Percentiles rank a stretch among this genome's conserved stretches.
These are phyloP conservation scores for Melastoma malabathricum DNA, from an alignment of 345 rosid species.

Conservation along the genomic window DNA sequence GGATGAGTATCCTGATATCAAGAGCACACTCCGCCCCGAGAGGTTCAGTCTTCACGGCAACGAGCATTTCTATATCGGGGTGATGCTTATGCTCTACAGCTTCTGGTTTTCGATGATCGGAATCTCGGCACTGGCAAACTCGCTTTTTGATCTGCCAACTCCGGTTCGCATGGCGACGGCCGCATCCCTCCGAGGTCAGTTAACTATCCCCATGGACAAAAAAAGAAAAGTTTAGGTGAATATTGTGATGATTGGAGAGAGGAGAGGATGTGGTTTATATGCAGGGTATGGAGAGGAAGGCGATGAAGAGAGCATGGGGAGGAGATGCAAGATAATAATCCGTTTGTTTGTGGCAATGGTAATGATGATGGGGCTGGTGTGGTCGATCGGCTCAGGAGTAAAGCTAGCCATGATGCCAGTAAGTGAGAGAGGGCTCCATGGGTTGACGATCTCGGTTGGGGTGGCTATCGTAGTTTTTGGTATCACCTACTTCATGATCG, in stretches of 20 bases:
- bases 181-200: constrained; percentile 10
- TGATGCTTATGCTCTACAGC: constrained; percentile 14
- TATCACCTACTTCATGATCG: not conserved
- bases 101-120: constrained; percentile 15
- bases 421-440: not conserved
- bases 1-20: no score
- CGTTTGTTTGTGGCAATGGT: not conserved
- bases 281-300: no score
- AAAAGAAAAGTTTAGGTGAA: no score
- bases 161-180: not conserved
- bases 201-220: no score
- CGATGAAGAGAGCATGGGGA: not conserved
- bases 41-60: no score
- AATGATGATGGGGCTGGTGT: not conserved
- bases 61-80: constrained; percentile 12
- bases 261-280: no score
- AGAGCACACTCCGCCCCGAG: no score
- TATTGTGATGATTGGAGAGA: no score
- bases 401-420: not conserved
- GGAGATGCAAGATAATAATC: not conserved
- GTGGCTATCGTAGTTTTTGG: not conserved
- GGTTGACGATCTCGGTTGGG: not conserved
- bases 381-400: not conserved
- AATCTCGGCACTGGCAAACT: constrained; percentile 18
- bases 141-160: constrained; percentile 15